These are phyloP conservation scores for Cairneyella variabilis DNA, from an alignment of 495 filamentous ascomycete genomes.

Conservation along the genomic window DNA sequence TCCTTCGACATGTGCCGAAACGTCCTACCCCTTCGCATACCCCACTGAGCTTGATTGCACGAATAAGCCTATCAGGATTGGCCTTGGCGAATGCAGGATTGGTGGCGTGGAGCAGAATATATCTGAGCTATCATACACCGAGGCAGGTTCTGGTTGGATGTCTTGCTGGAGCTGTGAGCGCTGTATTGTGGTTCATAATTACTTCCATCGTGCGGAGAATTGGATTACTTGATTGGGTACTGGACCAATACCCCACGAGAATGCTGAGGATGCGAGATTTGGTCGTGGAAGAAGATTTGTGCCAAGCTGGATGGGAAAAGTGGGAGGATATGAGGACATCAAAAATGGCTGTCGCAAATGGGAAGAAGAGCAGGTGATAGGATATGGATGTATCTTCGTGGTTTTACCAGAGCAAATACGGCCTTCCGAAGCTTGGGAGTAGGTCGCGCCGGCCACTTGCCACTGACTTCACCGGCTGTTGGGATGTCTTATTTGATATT, in stretches of 20 bases:
- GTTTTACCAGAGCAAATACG: background rate
- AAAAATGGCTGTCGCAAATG: background rate
- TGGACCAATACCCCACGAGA: slow-evolving; percentile 63
- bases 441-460: too few relatives aligned
- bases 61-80: slow-evolving; percentile 50
- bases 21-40: slow-evolving; percentile 39
- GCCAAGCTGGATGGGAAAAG: slow-evolving; percentile 88
- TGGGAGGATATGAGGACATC: slow-evolving; percentile 60
- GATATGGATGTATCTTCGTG: background rate
- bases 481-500: too few relatives aligned
- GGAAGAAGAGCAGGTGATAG: slow-evolving; percentile 17
- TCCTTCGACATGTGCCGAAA: slow-evolving; percentile 66
- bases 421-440: background rate
- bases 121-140: slow-evolving; percentile 89
- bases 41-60: slow-evolving; percentile 53
- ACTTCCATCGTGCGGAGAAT: slow-evolving; percentile 59
- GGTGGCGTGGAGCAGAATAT: slow-evolving; percentile 79
- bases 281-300: slow-evolving; percentile 84
- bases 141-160: slow-evolving; percentile 81
- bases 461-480: too few relatives aligned
- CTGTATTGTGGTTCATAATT: slow-evolving; percentile 72
- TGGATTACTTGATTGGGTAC: slow-evolving; percentile 60
- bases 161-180: slow-evolving; percentile 66
- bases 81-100: slow-evolving; percentile 57
- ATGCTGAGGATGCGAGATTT: slow-evolving; percentile 74